Conservation (phyloP, 2,329 filamentous ascomycete species). For the Fonsecaea monophora region DNA sequence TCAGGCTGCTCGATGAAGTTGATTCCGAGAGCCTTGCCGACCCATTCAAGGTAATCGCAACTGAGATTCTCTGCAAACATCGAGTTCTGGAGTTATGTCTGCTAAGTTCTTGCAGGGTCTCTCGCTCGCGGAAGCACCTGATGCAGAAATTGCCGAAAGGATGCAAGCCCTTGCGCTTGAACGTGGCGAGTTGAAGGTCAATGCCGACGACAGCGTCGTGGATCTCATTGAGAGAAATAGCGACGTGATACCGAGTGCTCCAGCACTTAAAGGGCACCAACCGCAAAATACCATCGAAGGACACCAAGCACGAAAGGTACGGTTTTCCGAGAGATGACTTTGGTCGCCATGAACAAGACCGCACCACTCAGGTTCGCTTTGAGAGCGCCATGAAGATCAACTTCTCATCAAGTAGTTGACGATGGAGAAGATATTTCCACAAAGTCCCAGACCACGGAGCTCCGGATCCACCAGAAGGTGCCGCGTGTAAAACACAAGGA, state of each 20-base stretch:
- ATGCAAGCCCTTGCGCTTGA: slow-evolving; percentile 61
- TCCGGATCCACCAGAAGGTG: not conserved
- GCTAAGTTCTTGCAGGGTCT: slow-evolving; percentile 25
- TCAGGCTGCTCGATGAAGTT: slow-evolving; percentile 72
- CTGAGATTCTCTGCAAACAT: not conserved
- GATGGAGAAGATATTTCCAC: not conserved
- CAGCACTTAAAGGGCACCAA: slow-evolving; percentile 22
- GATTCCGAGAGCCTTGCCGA: slow-evolving; percentile 23
- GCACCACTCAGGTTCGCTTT: not conserved
- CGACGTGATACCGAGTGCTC: slow-evolving; percentile 23
- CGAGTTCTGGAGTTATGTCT: not conserved
- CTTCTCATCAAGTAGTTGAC: not conserved
- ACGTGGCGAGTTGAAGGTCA: slow-evolving; percentile 46
- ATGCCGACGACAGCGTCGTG: slow-evolving; percentile 16
- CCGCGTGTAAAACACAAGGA: not conserved
- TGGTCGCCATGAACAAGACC: not conserved
- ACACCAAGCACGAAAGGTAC: slow-evolving; percentile 32
- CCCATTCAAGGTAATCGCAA: slow-evolving; percentile 28
- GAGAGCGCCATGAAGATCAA: not conserved
- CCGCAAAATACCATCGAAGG: slow-evolving; percentile 29
- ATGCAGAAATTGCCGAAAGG: slow-evolving; percentile 44
- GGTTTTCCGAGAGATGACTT: slow-evolving; percentile 19
- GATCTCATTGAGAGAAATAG: slow-evolving; percentile 25
- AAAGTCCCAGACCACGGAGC: not conserved
- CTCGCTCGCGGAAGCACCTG: slow-evolving; percentile 30